A percentile compares a stretch with the other conserved stretches of the same genome.
Conservation (phyloP, 75 land plant species). For the Azolla pinnata region DNA sequence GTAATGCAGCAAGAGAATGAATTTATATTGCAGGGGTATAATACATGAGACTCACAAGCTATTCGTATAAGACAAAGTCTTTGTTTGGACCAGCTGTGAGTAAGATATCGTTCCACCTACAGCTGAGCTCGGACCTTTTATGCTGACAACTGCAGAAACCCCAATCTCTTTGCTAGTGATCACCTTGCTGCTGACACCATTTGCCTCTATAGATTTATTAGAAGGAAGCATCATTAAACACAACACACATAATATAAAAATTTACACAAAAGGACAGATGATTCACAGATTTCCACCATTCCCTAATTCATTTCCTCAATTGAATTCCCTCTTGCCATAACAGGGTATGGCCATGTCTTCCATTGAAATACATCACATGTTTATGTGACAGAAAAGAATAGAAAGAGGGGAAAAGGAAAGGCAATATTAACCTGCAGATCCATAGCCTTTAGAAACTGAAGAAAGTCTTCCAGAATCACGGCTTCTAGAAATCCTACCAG, state of each 20-base stretch:
- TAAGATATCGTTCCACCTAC: neutral
- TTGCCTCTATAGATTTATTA: neutral
- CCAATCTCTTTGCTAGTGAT: no score
- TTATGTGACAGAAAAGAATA: no score
- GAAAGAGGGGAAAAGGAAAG: no score
- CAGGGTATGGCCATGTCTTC: no score
- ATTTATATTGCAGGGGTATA: no score
- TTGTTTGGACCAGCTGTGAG: neutral
- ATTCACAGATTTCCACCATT: no score
- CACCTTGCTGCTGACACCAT: neutral
- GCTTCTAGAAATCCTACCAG: slow-evolving; percentile 6
- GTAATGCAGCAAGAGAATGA: neutral
- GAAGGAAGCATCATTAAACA: neutral
- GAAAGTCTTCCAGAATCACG: slow-evolving; percentile 20
- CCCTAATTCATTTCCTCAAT: no score
- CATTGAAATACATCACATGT: no score
- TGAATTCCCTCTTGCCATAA: no score
- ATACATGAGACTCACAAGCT: neutral
- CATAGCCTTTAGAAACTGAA: slow-evolving; percentile 13
- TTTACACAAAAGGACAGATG: no score
- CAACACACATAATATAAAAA: neutral
- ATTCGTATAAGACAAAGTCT: no score
- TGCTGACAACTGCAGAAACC: neutral
- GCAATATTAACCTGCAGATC: no score
- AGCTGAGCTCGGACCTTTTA: neutral